Conservation (phyloP, 371 early-diverging fungal species). For the Circinella minor region DNA sequence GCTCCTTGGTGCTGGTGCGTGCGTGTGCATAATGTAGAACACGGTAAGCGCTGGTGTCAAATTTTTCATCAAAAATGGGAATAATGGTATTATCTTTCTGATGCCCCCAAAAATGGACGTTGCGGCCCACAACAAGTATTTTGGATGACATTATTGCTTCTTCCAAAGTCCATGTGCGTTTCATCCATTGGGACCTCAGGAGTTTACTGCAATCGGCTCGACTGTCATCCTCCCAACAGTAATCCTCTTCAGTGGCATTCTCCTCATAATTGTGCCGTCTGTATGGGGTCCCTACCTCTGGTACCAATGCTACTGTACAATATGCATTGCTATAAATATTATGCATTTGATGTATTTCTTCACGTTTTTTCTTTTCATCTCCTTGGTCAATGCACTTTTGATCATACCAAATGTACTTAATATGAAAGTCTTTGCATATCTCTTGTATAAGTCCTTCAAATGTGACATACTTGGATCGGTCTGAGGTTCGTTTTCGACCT, state of each 20-base stretch:
- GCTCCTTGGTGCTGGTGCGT: neutral
- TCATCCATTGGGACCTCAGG: too few relatives aligned
- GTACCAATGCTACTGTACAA: neutral
- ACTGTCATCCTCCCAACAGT: too few relatives aligned
- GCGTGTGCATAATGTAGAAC: neutral
- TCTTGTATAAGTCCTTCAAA: neutral
- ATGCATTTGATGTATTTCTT: neutral
- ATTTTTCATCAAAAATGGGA: neutral
- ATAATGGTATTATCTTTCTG: neutral
- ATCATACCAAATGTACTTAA: neutral
- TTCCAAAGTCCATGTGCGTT: neutral
- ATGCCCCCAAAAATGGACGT: neutral
- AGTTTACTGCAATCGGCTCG: too few relatives aligned
- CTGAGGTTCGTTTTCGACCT: neutral
- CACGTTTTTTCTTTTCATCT: neutral
- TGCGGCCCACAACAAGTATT: neutral
- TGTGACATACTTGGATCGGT: neutral
- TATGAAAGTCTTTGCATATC: neutral
- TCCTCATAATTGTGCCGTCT: too few relatives aligned
- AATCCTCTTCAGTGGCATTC: too few relatives aligned
- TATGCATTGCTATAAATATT: neutral
- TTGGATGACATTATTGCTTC: neutral
- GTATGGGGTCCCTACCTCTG: too few relatives aligned
- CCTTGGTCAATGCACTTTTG: neutral
- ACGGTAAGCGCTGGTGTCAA: neutral